phyloP scores from a whole-genome alignment of 2,329 filamentous ascomycete genomes.

The Colletotrichum noveboracense region DNA sequence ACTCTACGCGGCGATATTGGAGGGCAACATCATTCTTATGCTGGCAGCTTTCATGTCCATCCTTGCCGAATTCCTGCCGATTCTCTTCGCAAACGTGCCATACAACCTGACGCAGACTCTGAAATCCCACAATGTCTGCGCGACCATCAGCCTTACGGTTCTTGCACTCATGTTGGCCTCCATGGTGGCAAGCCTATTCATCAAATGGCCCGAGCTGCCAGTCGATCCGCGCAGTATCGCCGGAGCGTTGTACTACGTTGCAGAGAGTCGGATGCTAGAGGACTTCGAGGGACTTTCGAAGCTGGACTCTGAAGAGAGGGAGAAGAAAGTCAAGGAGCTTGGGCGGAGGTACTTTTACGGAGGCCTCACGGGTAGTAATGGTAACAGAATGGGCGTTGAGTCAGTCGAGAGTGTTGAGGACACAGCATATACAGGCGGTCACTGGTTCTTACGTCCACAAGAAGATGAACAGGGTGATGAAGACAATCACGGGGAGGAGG shows the following conservation, averaged over 20 bases:
- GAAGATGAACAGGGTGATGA: not conserved
- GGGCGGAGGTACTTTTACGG: slow-evolving; percentile 24
- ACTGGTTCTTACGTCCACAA: not conserved
- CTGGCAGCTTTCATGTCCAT: slow-evolving; percentile 46
- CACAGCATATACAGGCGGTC: not conserved
- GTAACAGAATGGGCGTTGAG: slow-evolving; percentile 12
- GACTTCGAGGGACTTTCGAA: slow-evolving; percentile 19
- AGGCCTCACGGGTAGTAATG: slow-evolving; percentile 26
- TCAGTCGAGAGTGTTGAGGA: slow-evolving; percentile 9
- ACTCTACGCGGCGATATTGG: slow-evolving; percentile 39
- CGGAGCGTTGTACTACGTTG: slow-evolving; percentile 49
- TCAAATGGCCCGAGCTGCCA: slow-evolving; percentile 48
- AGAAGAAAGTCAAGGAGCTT: slow-evolving; percentile 4
- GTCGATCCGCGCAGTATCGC: slow-evolving; percentile 52
- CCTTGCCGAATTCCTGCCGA: slow-evolving; percentile 54
- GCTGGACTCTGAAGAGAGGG: slow-evolving; percentile 1
- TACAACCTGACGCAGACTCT: slow-evolving; percentile 47
- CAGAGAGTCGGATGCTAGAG: slow-evolving; percentile 16
- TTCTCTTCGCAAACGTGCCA: slow-evolving; percentile 53
- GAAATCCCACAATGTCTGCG: slow-evolving; percentile 43
- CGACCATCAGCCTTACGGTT: slow-evolving; percentile 41
- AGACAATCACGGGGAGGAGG: fast-evolving
- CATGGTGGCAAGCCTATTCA: slow-evolving; percentile 43
- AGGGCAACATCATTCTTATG: slow-evolving; percentile 44
- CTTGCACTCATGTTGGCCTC: slow-evolving; percentile 48